Percentiles rank a stretch among this genome's conserved stretches.
phyloP scores from a whole-genome alignment of 495 filamentous ascomycete genomes.

The Lindgomyces ingoldianus region DNA sequence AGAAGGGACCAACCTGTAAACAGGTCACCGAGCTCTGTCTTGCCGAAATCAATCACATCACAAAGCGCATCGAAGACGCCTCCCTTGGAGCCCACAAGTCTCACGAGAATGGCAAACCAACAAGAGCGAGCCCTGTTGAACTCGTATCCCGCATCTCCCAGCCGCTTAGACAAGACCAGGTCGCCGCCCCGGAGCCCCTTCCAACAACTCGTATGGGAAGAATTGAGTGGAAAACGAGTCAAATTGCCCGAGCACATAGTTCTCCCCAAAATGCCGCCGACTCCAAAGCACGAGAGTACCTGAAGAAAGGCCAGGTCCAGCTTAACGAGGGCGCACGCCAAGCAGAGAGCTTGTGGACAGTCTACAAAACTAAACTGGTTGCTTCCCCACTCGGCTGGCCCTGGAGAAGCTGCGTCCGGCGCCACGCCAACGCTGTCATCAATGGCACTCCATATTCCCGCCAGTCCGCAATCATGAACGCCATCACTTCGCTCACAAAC shows the following conservation, averaged over 20 bases:
- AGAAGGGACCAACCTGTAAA: conserved; percentile 74
- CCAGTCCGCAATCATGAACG: conserved; percentile 65
- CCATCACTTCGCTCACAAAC: conserved; percentile 65
- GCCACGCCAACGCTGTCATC: conserved; percentile 61
- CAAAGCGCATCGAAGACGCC: conserved; percentile 62
- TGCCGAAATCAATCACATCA: conserved; percentile 64
- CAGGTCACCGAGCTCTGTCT: conserved; percentile 71
- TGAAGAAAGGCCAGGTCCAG: conserved; percentile 17
- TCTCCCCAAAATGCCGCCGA: conserved; percentile 27
- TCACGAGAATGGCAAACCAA: conserved; percentile 36
- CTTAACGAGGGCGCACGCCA: conserved; percentile 30
- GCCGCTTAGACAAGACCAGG: conserved; percentile 52
- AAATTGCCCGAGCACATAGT: conserved; percentile 55
- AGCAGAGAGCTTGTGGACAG: conserved; percentile 11
- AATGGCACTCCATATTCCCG: conserved; percentile 69
- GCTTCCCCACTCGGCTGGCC: conserved; percentile 62
- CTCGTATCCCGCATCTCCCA: conserved; percentile 35
- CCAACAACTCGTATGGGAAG: conserved; percentile 53
- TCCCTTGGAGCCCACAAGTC: conserved; percentile 53
- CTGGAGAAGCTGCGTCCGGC: conserved; percentile 70
- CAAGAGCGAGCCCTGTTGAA: conserved; percentile 47
- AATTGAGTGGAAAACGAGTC: conserved; percentile 55
- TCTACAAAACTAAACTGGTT: not conserved
- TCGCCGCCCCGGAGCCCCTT: conserved; percentile 56
- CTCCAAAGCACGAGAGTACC: conserved; percentile 5